phyloP scores from a whole-genome alignment of 257 asterid genomes.

The Eustoma russellianum region DNA sequence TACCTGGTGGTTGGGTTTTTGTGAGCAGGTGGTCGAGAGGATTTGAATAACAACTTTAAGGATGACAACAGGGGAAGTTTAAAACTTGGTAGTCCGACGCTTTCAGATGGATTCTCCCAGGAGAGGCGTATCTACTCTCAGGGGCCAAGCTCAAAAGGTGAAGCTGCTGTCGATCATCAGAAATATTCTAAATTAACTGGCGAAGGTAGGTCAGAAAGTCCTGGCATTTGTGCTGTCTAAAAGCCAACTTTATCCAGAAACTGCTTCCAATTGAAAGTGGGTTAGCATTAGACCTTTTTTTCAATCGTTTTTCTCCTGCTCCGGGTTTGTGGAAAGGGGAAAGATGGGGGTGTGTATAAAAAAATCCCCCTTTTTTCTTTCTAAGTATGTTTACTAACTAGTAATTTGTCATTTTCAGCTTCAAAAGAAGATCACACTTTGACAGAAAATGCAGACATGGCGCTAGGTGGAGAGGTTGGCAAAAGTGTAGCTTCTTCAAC shows the following conservation, averaged over 20 bases:
- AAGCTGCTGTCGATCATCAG: constrained; percentile 16
- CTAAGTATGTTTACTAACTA: background rate
- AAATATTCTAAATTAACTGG: constrained; percentile 30
- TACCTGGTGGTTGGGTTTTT: constrained; percentile 7
- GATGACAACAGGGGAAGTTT: constrained; percentile 32
- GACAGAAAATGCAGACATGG: constrained; percentile 24
- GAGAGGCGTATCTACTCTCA: constrained; percentile 23
- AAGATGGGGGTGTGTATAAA: background rate
- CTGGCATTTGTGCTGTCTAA: background rate
- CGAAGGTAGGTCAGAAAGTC: constrained; percentile 29
- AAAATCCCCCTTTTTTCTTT: too few relatives aligned
- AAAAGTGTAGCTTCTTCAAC: constrained; percentile 29
- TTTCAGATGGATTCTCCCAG: constrained; percentile 22
- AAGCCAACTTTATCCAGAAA: background rate
- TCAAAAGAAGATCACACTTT: constrained; percentile 29
- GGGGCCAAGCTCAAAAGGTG: constrained; percentile 29
- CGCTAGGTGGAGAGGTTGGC: constrained; percentile 24
- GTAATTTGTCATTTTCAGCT: constrained; percentile 22
- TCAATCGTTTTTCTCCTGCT: too few relatives aligned
- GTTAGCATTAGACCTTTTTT: background rate
- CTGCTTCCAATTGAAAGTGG: too few relatives aligned
- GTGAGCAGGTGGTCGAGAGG: constrained; percentile 57
- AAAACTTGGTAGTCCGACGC: constrained; percentile 29
- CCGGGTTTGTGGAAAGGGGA: too few relatives aligned
- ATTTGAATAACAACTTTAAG: constrained; percentile 53